Percentiles rank a stretch among this genome's conserved stretches.
Conservation (phyloP, 1,284 basidiomycete species). For the Cutaneotrichosporon mucoides region DNA sequence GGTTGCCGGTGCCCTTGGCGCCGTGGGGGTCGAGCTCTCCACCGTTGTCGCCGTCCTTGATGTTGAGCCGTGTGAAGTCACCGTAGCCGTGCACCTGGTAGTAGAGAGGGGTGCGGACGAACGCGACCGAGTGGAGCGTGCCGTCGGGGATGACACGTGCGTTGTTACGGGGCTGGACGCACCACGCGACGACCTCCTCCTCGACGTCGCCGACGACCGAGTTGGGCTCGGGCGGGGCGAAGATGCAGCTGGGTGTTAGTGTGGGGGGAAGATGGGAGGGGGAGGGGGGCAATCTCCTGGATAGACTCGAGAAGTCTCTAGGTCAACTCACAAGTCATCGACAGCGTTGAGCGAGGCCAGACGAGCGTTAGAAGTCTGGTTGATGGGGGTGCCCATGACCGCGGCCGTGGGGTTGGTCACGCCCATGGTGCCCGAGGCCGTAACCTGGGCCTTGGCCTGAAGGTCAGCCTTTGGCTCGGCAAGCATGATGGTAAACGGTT, state of each 20-base stretch:
- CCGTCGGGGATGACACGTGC: constrained; percentile 54
- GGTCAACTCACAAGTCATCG: constrained; percentile 40
- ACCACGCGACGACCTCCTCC: constrained; percentile 55
- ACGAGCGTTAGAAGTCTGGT: constrained; percentile 47
- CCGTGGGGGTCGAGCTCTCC: constrained; percentile 55
- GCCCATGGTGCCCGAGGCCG: constrained; percentile 45
- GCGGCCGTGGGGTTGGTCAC: constrained; percentile 40
- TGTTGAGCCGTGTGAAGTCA: constrained; percentile 52
- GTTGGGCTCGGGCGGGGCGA: constrained; percentile 51
- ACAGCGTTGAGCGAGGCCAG: constrained; percentile 48
- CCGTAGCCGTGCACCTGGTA: constrained; percentile 52
- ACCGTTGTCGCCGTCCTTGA: constrained; percentile 49
- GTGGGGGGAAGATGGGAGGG: too few species aligned
- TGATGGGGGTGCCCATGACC: constrained; percentile 41
- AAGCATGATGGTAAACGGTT: too few species aligned
- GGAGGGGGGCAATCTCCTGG: too few species aligned
- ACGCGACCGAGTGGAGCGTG: constrained; percentile 52
- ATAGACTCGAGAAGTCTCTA: too few species aligned
- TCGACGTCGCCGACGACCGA: constrained; percentile 55
- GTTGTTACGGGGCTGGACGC: constrained; percentile 55
- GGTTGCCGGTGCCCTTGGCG: constrained; percentile 53
- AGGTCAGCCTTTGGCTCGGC: not conserved
- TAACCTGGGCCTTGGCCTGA: constrained; percentile 41
- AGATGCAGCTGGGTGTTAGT: constrained; percentile 45
- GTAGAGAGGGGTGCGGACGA: constrained; percentile 54